Evolutionary conservation across 169 alveolate species (phyloP), one percentile per base, ranked within the genome.

Genomic region (Theileria luwenshuni): DNA sequence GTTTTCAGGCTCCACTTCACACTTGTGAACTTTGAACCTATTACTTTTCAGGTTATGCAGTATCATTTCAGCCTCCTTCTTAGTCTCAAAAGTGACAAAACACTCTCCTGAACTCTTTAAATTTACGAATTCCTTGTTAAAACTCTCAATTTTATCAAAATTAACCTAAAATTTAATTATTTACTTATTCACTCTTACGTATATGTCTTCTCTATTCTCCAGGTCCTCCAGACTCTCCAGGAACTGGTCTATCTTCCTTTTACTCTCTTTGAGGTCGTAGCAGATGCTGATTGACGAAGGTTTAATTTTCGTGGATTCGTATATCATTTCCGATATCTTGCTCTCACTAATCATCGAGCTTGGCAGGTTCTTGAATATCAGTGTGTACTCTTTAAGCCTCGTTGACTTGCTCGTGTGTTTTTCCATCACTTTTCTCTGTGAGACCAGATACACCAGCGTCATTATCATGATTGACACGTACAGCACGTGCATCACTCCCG

Each of bases 1-100:
- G 58, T 86, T 87, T 45, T 73, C 86, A 2, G 92, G 92, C 54
- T 86, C 92, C 45, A 86, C 64, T 28, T 76, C 83, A 58, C 86
- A 86, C 17, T n/a, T 42, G 19, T 58, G n/a, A 23, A 64, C 72
- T 51, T 56, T 41, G 7, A 74, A 65, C 33, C 54, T 76, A 41
- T 25, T 67, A 6, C 41, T 32, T 17, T 54, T 35, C 56, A 79
- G 54, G 38, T 67, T 21, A 0, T 23, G 33, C n/a, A 28, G 56
- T n/a, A 70, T 83, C 7, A 27, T 33, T 2, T 42, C 47, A 48
- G 67, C 13, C 15, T 62, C 86, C 28, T 42, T 19, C 30, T 38
- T 42, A n/a, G 48, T 68, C 45, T 35, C 62, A 38, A 74, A 76
- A 35, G 75, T 74, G 35, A 75, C 76, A 41, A 67, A 76, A 32